phyloP scores from a whole-genome alignment of 2,329 filamentous ascomycete genomes.

The Trichoderma brevicompactum region DNA sequence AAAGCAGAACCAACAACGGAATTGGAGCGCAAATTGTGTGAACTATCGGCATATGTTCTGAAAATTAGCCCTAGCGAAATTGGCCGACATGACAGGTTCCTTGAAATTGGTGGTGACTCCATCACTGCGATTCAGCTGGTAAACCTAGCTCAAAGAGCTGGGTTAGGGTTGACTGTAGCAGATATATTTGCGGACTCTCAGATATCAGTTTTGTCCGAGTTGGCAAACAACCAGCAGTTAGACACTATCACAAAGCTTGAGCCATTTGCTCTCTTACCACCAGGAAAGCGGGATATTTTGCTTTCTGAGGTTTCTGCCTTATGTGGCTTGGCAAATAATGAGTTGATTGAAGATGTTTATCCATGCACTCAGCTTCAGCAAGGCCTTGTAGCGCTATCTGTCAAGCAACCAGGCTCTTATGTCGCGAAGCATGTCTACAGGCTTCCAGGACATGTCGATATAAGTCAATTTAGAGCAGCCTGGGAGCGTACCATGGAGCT shows the following conservation, averaged over 20 bases:
- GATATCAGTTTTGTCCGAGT: slow-evolving; percentile 6
- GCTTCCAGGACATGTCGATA: slow-evolving; percentile 20
- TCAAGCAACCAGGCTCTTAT: slow-evolving; percentile 15
- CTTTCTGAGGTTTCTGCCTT: not conserved
- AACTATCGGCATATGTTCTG: slow-evolving; percentile 41
- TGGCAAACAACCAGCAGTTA: not conserved
- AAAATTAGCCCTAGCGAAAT: slow-evolving; percentile 37
- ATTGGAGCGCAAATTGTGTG: slow-evolving; percentile 23
- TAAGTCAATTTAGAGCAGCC: slow-evolving; percentile 29
- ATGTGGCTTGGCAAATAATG: not conserved
- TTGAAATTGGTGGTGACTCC: slow-evolving; percentile 47
- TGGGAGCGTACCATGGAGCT: slow-evolving; percentile 32
- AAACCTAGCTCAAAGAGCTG: slow-evolving; percentile 40
- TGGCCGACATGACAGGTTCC: slow-evolving; percentile 31
- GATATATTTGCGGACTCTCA: slow-evolving; percentile 13
- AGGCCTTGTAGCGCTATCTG: slow-evolving; percentile 11
- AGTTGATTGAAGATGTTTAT: slow-evolving; percentile 13
- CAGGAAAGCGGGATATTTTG: not conserved
- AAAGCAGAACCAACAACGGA: slow-evolving; percentile 29
- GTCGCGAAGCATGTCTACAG: not conserved
- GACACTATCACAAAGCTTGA: not conserved
- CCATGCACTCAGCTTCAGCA: slow-evolving; percentile 12
- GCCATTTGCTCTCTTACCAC: not conserved
- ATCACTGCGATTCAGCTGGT: slow-evolving; percentile 51
- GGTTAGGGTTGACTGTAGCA: slow-evolving; percentile 7